These are phyloP conservation scores for Aspergillus amoenus DNA, from an alignment of 2,329 filamentous ascomycete genomes.

Conservation along the genomic window DNA sequence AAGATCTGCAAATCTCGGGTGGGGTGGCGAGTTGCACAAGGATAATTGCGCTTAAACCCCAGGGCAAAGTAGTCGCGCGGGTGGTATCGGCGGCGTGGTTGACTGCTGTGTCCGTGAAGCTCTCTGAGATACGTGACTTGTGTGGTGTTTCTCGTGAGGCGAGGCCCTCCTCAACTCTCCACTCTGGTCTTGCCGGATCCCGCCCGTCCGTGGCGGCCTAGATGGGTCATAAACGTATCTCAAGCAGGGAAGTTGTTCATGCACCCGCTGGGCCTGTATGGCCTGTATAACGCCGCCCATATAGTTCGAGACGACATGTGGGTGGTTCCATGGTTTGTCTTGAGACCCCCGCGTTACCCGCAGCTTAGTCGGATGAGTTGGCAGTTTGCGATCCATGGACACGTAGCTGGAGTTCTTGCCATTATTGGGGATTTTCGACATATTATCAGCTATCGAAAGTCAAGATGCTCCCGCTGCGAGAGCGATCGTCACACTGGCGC, in stretches of 20 bases:
- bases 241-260: neutral
- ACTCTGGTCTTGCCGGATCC: neutral
- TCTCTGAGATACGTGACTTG: neutral
- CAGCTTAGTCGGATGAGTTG: conserved; percentile 13
- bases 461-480: neutral
- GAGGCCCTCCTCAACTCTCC: neutral
- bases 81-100: neutral
- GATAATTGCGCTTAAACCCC: neutral
- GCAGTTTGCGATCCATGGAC: conserved; percentile 1
- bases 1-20: conserved; percentile 1
- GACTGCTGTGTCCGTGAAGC: neutral
- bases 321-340: conserved; percentile 19
- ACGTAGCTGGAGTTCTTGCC: neutral
- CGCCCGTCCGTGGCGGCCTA: neutral
- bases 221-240: neutral
- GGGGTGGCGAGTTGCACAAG: neutral
- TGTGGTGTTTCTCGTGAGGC: neutral
- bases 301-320: conserved; percentile 11
- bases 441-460: neutral
- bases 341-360: conserved; percentile 15
- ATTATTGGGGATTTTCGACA: neutral
- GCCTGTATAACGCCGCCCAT: neutral
- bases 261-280: neutral
- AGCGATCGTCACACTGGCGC: neutral
- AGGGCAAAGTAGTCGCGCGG: neutral